Percentiles rank a stretch among this genome's conserved stretches.
Evolutionary conservation across 2,329 filamentous ascomycete genomes (phyloP).

Genomic region (Mycosphaerella sp.): DNA sequence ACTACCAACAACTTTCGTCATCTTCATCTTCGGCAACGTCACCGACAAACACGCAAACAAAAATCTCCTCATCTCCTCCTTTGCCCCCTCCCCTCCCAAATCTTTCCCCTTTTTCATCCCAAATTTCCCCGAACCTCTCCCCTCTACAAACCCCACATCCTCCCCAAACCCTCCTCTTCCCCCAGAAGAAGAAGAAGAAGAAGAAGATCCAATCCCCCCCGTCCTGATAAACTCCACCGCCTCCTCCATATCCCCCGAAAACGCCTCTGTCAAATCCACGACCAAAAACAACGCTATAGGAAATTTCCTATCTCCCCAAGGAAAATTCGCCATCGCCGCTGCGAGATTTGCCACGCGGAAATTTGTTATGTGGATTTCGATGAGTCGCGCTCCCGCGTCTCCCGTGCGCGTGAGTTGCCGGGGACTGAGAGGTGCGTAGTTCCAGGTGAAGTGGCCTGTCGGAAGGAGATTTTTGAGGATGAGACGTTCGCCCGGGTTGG

Average conservation of each 20-base stretch:
- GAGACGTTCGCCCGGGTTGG: background rate
- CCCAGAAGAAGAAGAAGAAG: too few species aligned
- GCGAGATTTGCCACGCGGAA: background rate
- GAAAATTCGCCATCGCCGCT: background rate
- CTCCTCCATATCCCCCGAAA: background rate
- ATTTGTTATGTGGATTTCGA: background rate
- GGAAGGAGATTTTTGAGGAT: background rate
- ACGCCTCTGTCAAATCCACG: background rate
- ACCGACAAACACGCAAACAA: too few species aligned
- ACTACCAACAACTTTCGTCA: too few species aligned
- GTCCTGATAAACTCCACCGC: background rate
- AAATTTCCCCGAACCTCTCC: too few species aligned
- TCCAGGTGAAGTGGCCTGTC: background rate
- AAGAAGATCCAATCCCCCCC: background rate
- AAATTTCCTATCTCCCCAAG: background rate
- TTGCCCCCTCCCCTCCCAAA: too few species aligned
- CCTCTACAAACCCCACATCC: background rate
- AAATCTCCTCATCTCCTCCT: too few species aligned
- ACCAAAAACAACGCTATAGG: background rate
- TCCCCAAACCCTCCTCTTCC: background rate
- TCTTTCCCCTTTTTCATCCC: too few species aligned
- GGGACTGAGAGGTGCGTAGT: background rate
- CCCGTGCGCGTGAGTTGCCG: background rate
- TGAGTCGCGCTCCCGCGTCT: background rate
- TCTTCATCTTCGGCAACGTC: too few species aligned